Evolutionary conservation across 371 early-diverging fungal species (phyloP), one percentile per base, ranked within the genome.

Genomic region (Batrachochytrium dendrobatidis): DNA sequence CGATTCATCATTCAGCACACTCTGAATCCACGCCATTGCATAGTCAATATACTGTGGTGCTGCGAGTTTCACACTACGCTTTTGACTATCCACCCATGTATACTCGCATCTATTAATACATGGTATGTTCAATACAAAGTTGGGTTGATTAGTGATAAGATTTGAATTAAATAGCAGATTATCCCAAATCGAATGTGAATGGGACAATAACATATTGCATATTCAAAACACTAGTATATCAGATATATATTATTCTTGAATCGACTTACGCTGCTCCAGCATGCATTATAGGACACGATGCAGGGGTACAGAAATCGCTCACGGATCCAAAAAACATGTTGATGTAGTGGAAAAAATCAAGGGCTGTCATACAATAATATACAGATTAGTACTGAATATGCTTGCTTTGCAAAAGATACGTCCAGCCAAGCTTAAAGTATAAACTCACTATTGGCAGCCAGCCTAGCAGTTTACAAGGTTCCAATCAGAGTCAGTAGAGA

Each of bases 11-110:
- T 86, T 85, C 54, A 97, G 63, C 59, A 84, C 73, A 25, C 84
- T 86, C 68, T 95, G 91, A 57, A 94, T 86, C 81, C 88, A 90
- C 31, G 92, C 88, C 73, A 90, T 84, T 60, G 89, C 87, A 60
- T 85, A 92, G 73, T 96, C 94, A 31, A 95, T 89, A 65, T 97
- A 94, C 63, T 94, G 94, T 28, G 90, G 89, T 54, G 98, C 98
- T 3, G 91, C 83, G 32, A 94, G 73, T 61, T 88, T 91, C 35
- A 89, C 76, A 33, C 81, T 83, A 67, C 88, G 88, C 34, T 85
- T 83, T 53, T 90, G 86, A 3, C 83, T 85, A 73, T 97, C 95
- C 43, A 84, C 80, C 95, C 95, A 97, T 17, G 84, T 75, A 69
- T 92, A 95, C 58, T 95, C 96, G 56, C 73, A 67, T 34, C 88